These are phyloP conservation scores for Raphanus sativus DNA, from an alignment of 345 rosid species.

Conservation along the genomic window DNA sequence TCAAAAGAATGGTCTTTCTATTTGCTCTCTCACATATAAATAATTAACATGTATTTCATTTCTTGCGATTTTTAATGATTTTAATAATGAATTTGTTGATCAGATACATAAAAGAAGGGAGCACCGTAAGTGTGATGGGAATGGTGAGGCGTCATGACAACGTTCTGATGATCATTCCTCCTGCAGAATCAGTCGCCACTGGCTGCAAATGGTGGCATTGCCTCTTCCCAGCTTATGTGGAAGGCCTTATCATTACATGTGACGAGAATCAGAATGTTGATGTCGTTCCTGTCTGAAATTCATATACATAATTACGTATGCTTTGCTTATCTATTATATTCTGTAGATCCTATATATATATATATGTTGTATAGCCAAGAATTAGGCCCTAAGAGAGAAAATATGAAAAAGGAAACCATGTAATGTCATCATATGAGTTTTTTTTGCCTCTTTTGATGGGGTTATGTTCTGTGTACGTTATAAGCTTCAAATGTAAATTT, in stretches of 20 bases:
- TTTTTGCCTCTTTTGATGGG: constrained; percentile 6
- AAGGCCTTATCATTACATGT: constrained; percentile 73
- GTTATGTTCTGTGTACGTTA: constrained; percentile 19
- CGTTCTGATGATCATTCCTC: constrained; percentile 80
- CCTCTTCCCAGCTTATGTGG: constrained; percentile 75
- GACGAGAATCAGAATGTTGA: constrained; percentile 70
- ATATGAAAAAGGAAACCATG: neutral
- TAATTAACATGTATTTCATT: neutral
- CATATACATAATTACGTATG: constrained; percentile 13
- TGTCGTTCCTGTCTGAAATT: constrained; percentile 72
- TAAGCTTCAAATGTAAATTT: constrained; percentile 23
- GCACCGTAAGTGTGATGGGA: constrained; percentile 95
- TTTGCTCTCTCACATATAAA: neutral
- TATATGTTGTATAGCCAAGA: constrained; percentile 20
- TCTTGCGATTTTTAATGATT: constrained; percentile 3
- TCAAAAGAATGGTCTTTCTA: neutral
- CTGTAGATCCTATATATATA: neutral
- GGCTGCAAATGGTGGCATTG: constrained; percentile 74
- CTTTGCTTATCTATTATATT: constrained; percentile 16
- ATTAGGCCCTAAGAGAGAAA: constrained; percentile 8
- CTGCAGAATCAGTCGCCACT: constrained; percentile 62
- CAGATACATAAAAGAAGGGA: constrained; percentile 94
- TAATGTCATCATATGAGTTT: constrained; percentile 3
- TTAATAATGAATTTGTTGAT: neutral
- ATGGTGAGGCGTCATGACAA: constrained; percentile 82